Conservation (phyloP, 1,139 yeast species). For the Saccharomyces hybrid region DNA sequence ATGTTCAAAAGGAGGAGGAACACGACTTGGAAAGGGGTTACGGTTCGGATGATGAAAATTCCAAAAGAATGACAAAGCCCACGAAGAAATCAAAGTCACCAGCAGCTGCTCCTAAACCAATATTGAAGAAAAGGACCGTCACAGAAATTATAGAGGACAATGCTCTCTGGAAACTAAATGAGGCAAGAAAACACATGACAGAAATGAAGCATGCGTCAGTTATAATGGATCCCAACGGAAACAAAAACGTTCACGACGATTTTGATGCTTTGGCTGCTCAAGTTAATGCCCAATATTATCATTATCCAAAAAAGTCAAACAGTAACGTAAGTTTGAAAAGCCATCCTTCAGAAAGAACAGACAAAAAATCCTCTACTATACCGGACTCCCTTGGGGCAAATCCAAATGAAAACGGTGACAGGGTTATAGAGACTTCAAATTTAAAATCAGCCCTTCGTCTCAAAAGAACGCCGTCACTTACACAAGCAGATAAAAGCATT, state of each 20-base stretch:
- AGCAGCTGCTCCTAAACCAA: slow-evolving; percentile 47
- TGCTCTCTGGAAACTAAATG: slow-evolving; percentile 31
- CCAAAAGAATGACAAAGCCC: slow-evolving; percentile 15
- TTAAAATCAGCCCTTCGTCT: not conserved
- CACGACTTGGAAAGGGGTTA: slow-evolving; percentile 17
- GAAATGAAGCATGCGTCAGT: slow-evolving; percentile 22
- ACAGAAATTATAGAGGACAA: slow-evolving; percentile 49
- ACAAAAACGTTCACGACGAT: slow-evolving; percentile 34
- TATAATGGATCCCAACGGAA: slow-evolving; percentile 22
- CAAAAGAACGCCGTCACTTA: not conserved
- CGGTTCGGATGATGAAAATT: slow-evolving; percentile 40
- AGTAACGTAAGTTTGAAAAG: not conserved
- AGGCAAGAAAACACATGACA: slow-evolving; percentile 30
- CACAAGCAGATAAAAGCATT: not conserved
- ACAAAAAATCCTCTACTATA: not conserved
- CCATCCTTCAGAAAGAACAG: not conserved
- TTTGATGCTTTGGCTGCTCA: slow-evolving; percentile 53
- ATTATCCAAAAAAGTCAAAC: not conserved
- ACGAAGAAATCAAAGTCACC: slow-evolving; percentile 10
- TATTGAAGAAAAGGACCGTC: slow-evolving; percentile 71
- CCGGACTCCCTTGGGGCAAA: not conserved
- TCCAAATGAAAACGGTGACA: not conserved
- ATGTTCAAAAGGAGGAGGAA: slow-evolving; percentile 4
- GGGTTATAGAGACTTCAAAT: not conserved
- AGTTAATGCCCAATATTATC: slow-evolving; percentile 49